A percentile compares a stretch with the other conserved stretches of the same genome.
phyloP scores from a whole-genome alignment of 805 yeast genomes.

The Ogataea populi-albae region DNA sequence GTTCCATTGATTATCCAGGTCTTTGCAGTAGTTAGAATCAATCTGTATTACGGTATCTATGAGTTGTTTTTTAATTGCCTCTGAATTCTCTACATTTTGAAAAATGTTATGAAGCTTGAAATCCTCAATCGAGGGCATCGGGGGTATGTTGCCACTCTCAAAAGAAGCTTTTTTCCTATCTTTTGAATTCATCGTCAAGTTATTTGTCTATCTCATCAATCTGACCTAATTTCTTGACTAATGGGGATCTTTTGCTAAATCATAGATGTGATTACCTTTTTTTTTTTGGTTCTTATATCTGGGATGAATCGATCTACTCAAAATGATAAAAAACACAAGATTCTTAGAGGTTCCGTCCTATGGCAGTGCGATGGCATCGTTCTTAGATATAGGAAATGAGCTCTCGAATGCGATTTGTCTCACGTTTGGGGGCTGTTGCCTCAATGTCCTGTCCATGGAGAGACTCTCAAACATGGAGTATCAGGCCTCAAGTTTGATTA shows the following conservation, averaged over 20 bases:
- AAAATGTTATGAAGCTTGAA: slow-evolving; percentile 27
- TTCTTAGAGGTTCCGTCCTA: too few species aligned
- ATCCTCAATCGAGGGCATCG: slow-evolving; percentile 28
- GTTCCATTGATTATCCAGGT: slow-evolving; percentile 28
- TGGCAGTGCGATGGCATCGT: too few species aligned
- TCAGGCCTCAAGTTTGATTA: slow-evolving; percentile 47
- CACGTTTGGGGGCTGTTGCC: slow-evolving; percentile 73
- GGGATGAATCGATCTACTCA: too few species aligned
- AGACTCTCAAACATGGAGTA: slow-evolving; percentile 39
- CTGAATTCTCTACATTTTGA: slow-evolving; percentile 22
- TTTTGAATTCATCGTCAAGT: too few species aligned
- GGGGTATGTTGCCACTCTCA: too few species aligned
- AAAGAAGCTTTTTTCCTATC: not conserved
- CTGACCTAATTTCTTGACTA: too few species aligned
- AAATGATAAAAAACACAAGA: too few species aligned
- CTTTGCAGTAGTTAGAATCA: slow-evolving; percentile 23
- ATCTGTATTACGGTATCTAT: slow-evolving; percentile 23
- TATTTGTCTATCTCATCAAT: too few species aligned
- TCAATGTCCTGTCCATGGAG: slow-evolving; percentile 65
- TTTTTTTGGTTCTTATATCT: too few species aligned
- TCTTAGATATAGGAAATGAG: slow-evolving; percentile 6
- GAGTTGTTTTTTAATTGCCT: slow-evolving; percentile 20
- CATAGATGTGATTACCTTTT: too few species aligned
- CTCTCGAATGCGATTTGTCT: slow-evolving; percentile 24
- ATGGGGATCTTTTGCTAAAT: too few species aligned